Evolutionary conservation across 1,284 basidiomycete species (phyloP), one percentile per base, ranked within the genome.

Genomic region (Vanrija sp.): DNA sequence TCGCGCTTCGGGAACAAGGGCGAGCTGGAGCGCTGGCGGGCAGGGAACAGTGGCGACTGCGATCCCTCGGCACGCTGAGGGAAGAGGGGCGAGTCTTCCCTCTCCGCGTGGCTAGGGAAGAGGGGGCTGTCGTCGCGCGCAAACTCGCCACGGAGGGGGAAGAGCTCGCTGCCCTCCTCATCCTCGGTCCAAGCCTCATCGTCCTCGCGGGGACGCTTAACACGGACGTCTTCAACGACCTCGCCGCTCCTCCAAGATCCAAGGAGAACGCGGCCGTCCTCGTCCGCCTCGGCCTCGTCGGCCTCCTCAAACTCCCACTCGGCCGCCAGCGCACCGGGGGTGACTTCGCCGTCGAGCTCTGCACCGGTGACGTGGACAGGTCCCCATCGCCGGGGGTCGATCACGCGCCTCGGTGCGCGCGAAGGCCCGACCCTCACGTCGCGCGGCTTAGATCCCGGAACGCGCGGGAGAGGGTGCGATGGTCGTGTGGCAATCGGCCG

Each of bases 401-500:
- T 64, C n/a, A 75, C 70, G 42, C 67, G 60, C 18, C 67, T 52
- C 6, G 47, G 42, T 26, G 67, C 60, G 16, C 68, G 67, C 28
- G 46, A 38, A 3, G 54, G 56, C 16, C 21, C 26, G 3, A 40
- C 29, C 19, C 38, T 47, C 9, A 39, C 43, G 46, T 46, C 52
- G 25, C 26, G 23, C 18, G 25, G 19, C 19, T 42, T 28, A 1
- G 38, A 28, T 7, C 28, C 21, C 6, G 46, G 29, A 1, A 25
- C 14, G 3, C 43, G 44, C 1, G 62, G 65, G 12, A 74, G 45
- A 6, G 71, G 67, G 56, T 69, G 73, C 3, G 65, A 51, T 0
- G 73, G 72, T 7, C 73, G 67, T 44, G 72, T 65, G 9, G 60
- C 60, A 14, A 75, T 55, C 0, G 73, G 73, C 29, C 72, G 61